Evolutionary conservation across 2,329 filamentous ascomycete species (phyloP).

Genomic region (Neofusicoccum kwambonambiense): DNA sequence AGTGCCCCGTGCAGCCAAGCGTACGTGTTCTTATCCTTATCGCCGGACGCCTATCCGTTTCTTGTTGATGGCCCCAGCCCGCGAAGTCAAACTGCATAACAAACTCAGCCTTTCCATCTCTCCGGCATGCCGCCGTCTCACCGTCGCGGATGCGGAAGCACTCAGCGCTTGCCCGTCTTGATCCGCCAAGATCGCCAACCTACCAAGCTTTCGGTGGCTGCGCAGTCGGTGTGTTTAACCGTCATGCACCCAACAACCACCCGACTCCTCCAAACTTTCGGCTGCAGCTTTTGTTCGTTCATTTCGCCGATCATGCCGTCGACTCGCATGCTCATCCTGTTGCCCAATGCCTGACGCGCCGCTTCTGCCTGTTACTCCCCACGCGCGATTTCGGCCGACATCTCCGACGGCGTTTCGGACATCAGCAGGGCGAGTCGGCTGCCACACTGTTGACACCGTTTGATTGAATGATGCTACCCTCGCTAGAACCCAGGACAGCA

Average conservation of each 20-base stretch:
- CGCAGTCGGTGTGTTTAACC: neutral
- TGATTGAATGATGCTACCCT: neutral
- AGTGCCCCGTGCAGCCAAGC: conserved; percentile 4
- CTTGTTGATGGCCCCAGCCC: neutral
- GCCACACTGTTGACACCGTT: neutral
- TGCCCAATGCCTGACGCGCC: neutral
- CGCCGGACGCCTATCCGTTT: conserved; percentile 1
- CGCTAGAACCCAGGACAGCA: neutral
- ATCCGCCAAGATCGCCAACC: neutral
- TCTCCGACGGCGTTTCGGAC: neutral
- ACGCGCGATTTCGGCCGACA: neutral
- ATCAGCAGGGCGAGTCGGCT: neutral
- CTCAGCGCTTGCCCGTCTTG: neutral
- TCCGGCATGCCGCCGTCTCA: neutral
- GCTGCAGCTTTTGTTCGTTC: neutral
- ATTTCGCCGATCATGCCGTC: neutral
- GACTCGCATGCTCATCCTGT: neutral
- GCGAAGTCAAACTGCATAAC: neutral
- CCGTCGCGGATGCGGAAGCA: neutral
- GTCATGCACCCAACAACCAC: neutral
- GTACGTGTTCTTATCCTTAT: conserved; percentile 12
- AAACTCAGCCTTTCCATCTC: neutral
- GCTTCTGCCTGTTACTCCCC: neutral
- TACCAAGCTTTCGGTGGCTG: neutral
- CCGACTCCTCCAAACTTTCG: neutral